Conservation (phyloP, 2,329 filamentous ascomycete species). For the Penicillium sp. region DNA sequence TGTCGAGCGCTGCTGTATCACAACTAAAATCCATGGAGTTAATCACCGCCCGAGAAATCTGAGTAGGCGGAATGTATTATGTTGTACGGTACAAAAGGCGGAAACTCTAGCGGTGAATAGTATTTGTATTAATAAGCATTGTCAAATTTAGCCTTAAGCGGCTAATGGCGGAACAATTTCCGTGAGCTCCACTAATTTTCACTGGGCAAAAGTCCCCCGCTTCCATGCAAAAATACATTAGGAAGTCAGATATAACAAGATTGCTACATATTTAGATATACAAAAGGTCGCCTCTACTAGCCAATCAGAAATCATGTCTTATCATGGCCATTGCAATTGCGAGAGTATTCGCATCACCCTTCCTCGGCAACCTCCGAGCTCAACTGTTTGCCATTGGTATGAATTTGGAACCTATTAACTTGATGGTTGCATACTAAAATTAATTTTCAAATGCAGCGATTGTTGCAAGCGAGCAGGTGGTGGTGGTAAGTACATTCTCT, state of each 20-base stretch:
- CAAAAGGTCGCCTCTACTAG: neutral
- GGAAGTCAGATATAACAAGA: neutral
- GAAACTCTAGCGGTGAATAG: no score
- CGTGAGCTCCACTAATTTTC: neutral
- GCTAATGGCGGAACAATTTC: neutral
- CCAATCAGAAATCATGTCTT: conserved; percentile 18
- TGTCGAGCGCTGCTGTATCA: no score
- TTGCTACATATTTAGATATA: neutral
- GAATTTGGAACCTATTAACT: neutral
- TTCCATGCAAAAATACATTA: neutral
- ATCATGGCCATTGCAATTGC: conserved; percentile 29
- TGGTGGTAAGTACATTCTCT: conserved; percentile 14
- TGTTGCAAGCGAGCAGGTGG: conserved; percentile 24
- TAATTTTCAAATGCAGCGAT: conserved; percentile 6
- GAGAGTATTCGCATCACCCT: conserved; percentile 23
- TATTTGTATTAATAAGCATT: no score
- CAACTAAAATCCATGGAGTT: no score
- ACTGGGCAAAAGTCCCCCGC: neutral
- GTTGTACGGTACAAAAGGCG: no score
- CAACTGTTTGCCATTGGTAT: conserved; percentile 27
- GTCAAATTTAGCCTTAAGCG: no score
- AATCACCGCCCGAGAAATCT: no score
- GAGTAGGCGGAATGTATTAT: no score
- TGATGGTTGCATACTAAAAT: neutral
- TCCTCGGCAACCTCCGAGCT: conserved; percentile 16